Conservation (phyloP, 805 yeast genomes). For the Candida ulmi region DNA sequence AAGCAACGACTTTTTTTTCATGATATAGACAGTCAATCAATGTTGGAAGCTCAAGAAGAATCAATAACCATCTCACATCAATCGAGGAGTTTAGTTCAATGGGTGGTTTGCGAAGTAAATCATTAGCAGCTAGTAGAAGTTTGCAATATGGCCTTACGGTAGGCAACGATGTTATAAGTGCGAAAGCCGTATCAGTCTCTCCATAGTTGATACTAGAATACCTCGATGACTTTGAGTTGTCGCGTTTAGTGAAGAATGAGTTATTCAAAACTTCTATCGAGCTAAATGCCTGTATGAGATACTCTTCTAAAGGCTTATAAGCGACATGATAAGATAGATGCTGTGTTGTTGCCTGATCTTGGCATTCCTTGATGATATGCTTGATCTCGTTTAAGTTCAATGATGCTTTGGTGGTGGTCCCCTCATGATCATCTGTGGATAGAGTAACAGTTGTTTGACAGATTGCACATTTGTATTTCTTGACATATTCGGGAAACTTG, state of each 20-base stretch:
- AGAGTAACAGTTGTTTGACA: conserved; percentile 48
- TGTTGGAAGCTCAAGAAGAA: conserved; percentile 65
- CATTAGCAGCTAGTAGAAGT: conserved; percentile 46
- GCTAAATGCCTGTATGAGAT: conserved; percentile 43
- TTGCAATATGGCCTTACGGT: conserved; percentile 54
- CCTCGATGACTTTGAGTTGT: no score
- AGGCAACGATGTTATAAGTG: conserved; percentile 43
- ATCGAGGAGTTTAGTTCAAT: conserved; percentile 32
- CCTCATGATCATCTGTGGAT: no score
- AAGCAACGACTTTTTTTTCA: conserved; percentile 5
- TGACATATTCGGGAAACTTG: conserved; percentile 29
- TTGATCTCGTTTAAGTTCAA: conserved; percentile 2
- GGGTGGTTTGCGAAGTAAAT: conserved; percentile 47
- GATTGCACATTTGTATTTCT: conserved; percentile 51
- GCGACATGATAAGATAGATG: conserved; percentile 18
- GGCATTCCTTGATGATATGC: conserved; percentile 4
- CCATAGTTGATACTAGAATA: conserved; percentile 39
- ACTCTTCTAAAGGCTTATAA: conserved; percentile 46
- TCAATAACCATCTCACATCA: conserved; percentile 52
- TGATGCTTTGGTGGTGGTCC: no score
- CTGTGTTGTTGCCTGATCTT: neutral
- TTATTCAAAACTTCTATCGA: conserved; percentile 19
- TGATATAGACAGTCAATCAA: conserved; percentile 41
- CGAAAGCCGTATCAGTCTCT: conserved; percentile 43
- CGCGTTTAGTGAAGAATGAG: no score